Evolutionary conservation across 2,329 filamentous ascomycete genomes (phyloP), one percentile per base, ranked within the genome.

Genomic region (Trichoderma sp.): DNA sequence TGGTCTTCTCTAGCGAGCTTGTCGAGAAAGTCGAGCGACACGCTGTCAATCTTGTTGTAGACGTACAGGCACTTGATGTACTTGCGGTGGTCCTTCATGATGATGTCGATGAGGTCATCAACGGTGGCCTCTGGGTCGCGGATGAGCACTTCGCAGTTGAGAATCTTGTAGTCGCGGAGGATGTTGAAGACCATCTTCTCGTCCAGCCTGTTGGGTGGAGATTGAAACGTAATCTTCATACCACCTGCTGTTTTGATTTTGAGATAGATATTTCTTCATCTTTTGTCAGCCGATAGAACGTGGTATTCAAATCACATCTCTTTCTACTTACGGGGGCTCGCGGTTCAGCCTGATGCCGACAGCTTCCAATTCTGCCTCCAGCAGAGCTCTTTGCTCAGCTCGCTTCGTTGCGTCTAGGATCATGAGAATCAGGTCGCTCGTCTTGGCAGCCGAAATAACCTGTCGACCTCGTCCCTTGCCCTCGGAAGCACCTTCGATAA

Each of bases 131-230:
- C 91, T 79, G 99, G 96, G 80, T 99, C 96, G 77, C 96, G 92
- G 17, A 99, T 90, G 26, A 99, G 88, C 1, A 99, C 95, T 81
- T 99, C 96, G 83, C 93, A 96, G 85, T 99, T 99, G 73, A 99
- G 89, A 77, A 99, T 94, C 85, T 98, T 98, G 90, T 99, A 99
- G 86, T 99, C 96, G 76, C 94, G 92, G 65, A 99, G 87, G 79
- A 99, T 98, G 84, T 97, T 98, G 86, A 92, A 97, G 72, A 99
- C 87, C 93, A 99, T 97, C 85, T 97, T 98, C 82, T 99, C 95
- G 82, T 99, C 96, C 72, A 99, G 86, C 73, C 92, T 84, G 82
- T 98, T 98, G 4, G 96, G 95, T 3, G 96, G 92, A 5, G 90
- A 84, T 78, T 94, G 91, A 83, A 99, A 99, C 17, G 93, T 98